Percentiles rank a stretch among this genome's conserved stretches.
phyloP scores from a whole-genome alignment of 1,284 basidiomycete genomes.

The Nidula niveotomentosa region DNA sequence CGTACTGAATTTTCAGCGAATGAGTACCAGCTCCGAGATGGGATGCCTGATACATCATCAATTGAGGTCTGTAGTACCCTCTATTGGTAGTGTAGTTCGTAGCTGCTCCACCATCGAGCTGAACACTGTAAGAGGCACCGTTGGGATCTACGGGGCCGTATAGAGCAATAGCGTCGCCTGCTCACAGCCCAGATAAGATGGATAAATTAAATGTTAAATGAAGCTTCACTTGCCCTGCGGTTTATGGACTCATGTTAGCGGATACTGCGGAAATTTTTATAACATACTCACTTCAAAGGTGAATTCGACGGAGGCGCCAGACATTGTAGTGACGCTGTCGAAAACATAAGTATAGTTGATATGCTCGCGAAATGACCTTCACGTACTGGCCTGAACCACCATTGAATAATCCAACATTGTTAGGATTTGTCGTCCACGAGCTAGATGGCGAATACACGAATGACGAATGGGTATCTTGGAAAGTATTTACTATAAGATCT shows the following conservation, averaged over 20 bases:
- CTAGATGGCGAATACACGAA: not conserved
- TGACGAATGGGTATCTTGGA: not conserved
- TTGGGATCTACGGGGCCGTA: conserved; percentile 38
- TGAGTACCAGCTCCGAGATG: conserved; percentile 30
- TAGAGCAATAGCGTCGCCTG: conserved; percentile 35
- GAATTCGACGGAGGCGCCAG: conserved; percentile 6
- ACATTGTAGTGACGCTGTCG: conserved; percentile 11
- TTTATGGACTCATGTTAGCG: not conserved
- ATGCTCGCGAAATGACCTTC: not conserved
- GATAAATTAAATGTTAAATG: not conserved
- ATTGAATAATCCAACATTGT: not conserved
- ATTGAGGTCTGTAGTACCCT: conserved; percentile 27
- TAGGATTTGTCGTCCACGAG: not conserved
- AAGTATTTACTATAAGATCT: not conserved
- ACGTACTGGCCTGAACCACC: not conserved
- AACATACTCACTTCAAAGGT: conserved; percentile 12
- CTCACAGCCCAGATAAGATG: not conserved
- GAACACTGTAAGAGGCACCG: conserved; percentile 31
- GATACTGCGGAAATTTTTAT: not conserved
- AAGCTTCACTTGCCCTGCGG: not conserved
- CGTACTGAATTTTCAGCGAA: conserved; percentile 23
- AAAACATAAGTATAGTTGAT: conserved; percentile 3
- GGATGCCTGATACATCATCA: conserved; percentile 34
- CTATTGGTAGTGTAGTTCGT: conserved; percentile 28
- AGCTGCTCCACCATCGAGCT: conserved; percentile 26